A percentile compares a stretch with the other conserved stretches of the same genome.
phyloP scores from a whole-genome alignment of 371 early-diverging fungal species.

The Smittium culicis region DNA sequence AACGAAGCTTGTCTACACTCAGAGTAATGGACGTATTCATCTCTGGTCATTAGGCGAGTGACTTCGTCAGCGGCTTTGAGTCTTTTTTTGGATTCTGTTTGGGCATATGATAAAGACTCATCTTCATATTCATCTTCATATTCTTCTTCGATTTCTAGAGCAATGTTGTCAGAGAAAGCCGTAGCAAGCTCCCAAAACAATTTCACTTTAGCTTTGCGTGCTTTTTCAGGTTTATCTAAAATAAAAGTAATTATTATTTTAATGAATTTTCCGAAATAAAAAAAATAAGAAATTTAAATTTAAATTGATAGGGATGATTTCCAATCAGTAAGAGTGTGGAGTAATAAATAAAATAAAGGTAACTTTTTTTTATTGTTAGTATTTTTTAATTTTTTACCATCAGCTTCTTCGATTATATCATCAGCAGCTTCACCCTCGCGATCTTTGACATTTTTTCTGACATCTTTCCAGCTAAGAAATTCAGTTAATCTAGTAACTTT shows the following conservation, averaged over 20 bases:
- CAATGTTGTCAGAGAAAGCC: slow-evolving; percentile 54
- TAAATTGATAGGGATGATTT: too few relatives aligned
- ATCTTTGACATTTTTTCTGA: slow-evolving; percentile 79
- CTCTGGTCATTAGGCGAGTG: slow-evolving; percentile 90
- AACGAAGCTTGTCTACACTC: slow-evolving; percentile 97
- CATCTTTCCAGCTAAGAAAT: slow-evolving; percentile 91
- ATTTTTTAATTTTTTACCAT: slow-evolving; percentile 29
- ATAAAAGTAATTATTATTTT: too few relatives aligned
- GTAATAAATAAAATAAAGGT: slow-evolving; percentile 9
- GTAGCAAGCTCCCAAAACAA: slow-evolving; percentile 83
- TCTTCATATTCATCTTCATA: slow-evolving; percentile 86
- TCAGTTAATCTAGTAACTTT: slow-evolving; percentile 81
- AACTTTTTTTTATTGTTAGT: neutral
- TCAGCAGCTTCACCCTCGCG: slow-evolving; percentile 42
- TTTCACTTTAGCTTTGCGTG: slow-evolving; percentile 60
- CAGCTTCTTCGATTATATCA: slow-evolving; percentile 53
- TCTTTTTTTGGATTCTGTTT: slow-evolving; percentile 68
- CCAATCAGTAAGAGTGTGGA: neutral
- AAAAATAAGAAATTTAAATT: too few relatives aligned
- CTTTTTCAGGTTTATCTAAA: slow-evolving; percentile 37
- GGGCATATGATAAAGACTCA: slow-evolving; percentile 72
- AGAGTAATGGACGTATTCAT: slow-evolving; percentile 96
- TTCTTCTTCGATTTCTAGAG: slow-evolving; percentile 54
- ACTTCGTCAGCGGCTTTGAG: slow-evolving; percentile 66
- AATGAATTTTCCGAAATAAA: too few relatives aligned